Evolutionary conservation across 495 filamentous ascomycete genomes (phyloP), one percentile per base, ranked within the genome.

Genomic region (Penicillium egyptiacum): DNA sequence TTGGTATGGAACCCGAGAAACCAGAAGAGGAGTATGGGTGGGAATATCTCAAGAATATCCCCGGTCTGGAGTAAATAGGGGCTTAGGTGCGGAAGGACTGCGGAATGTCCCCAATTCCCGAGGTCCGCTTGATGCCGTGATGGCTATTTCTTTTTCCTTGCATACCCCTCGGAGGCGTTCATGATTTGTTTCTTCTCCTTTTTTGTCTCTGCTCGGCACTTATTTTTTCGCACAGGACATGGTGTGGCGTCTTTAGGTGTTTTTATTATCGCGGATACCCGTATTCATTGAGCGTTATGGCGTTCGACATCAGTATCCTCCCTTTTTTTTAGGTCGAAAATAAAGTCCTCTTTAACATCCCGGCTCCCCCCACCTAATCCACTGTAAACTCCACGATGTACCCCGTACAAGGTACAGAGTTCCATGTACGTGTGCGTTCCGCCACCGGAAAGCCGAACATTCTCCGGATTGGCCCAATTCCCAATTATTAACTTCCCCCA

Each of bases 11-110:
- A 55, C 62, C 71, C 1, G 80, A 83, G 64, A 77, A 73, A 50
- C 70, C 71, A 5, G 79, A 83, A 41, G 77, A 81, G 10, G 80
- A 83, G 64, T 81, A 71, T 55, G 80, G 80, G 26, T 83, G 74
- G 74, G 79, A 81, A 52, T 73, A 80, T 22, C 61, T 81, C 50
- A 79, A 78, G 63, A 72, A 81, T 59, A 59, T 75, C 22, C 71
- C 75, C 9, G 64, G 64, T 55, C 50, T 61, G 30, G 75, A 78
- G 40, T 79, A 62, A 67, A 53, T 44, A 11, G 39, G 39, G 37
- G 22, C 31, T 30, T 20, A 37, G 46, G 26, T 55, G 53, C 31
- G 28, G 42, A 44, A 44, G 9, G 30, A 28, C 26, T 33, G 50
- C 50, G 50, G 39, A 43, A 53, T 30, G 16, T 26, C 37, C 37